Evolutionary conservation across 148 eudicot genomes (phyloP).

Genomic region (Rhododendron vialii): DNA sequence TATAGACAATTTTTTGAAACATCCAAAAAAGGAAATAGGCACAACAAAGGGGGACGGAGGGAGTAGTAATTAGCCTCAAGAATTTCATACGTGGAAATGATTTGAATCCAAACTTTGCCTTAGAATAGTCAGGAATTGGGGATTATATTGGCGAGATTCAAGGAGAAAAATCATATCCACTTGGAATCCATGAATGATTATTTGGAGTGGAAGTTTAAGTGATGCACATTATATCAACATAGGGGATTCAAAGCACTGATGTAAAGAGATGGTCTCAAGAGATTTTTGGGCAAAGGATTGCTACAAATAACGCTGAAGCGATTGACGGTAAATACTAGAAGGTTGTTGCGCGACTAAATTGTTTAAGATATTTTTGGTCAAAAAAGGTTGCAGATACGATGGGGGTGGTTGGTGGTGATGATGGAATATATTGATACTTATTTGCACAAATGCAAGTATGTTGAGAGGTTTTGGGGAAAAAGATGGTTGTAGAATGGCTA

Average conservation of each 20-base stretch:
- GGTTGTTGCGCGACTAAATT: not conserved
- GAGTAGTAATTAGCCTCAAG: not conserved
- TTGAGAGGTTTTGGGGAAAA: not conserved
- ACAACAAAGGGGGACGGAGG: too few relatives aligned
- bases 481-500: not conserved
- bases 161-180: not conserved
- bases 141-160: not conserved
- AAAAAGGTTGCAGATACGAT: too few relatives aligned
- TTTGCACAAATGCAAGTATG: not conserved
- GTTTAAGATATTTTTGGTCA: too few relatives aligned
- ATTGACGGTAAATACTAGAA: not conserved
- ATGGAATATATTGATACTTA: too few relatives aligned
- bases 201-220: too few relatives aligned
- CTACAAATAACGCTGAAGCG: not conserved
- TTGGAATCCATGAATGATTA: too few relatives aligned
- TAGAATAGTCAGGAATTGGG: not conserved
- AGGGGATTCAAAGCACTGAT: not conserved
- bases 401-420: too few relatives aligned
- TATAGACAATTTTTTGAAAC: too few relatives aligned
- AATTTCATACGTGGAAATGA: not conserved
- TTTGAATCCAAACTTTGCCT: not conserved
- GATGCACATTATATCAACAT: too few relatives aligned
- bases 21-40: too few relatives aligned
- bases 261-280: not conserved
- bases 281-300: not conserved